Conservation (phyloP, 768 basidiomycete genomes). For the Boletus bicolor region DNA sequence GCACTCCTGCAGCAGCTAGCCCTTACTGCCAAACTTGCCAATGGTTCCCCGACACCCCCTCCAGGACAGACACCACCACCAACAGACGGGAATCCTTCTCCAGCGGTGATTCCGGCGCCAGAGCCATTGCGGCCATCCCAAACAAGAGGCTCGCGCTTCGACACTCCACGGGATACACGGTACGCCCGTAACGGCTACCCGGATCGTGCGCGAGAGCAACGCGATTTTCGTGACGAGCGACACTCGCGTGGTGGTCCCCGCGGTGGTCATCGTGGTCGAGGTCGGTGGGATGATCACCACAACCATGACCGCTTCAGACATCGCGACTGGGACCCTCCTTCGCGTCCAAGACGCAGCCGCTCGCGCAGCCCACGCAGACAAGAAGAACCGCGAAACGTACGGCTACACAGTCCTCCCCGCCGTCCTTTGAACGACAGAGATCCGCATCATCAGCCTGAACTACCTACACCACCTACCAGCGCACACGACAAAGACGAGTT, state of each 20-base stretch:
- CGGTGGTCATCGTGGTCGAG: slow-evolving; percentile 58
- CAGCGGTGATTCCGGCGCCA: neutral
- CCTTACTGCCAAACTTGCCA: slow-evolving; percentile 49
- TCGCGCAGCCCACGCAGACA: slow-evolving; percentile 74
- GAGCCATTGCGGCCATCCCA: slow-evolving; percentile 22
- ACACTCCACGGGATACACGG: slow-evolving; percentile 37
- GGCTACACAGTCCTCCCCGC: slow-evolving; percentile 59
- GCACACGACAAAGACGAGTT: slow-evolving; percentile 75
- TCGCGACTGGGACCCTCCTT: slow-evolving; percentile 40
- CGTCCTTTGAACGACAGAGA: slow-evolving; percentile 38
- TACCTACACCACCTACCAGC: slow-evolving; percentile 24
- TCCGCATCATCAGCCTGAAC: slow-evolving; percentile 26
- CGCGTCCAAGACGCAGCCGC: slow-evolving; percentile 56
- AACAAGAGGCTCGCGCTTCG: slow-evolving; percentile 27
- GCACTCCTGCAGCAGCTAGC: slow-evolving; percentile 76
- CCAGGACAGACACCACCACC: slow-evolving; percentile 29
- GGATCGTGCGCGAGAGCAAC: slow-evolving; percentile 45
- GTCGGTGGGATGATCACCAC: slow-evolving; percentile 63
- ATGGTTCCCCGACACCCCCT: slow-evolving; percentile 26
- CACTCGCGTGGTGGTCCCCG: slow-evolving; percentile 51
- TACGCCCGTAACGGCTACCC: slow-evolving; percentile 26
- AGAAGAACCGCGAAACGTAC: slow-evolving; percentile 46
- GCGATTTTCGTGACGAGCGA: slow-evolving; percentile 53
- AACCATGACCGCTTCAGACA: slow-evolving; percentile 39
- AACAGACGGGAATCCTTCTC: slow-evolving; percentile 8